These are phyloP conservation scores for Suillus luteus DNA, from an alignment of 768 basidiomycete species.

Conservation along the genomic window DNA sequence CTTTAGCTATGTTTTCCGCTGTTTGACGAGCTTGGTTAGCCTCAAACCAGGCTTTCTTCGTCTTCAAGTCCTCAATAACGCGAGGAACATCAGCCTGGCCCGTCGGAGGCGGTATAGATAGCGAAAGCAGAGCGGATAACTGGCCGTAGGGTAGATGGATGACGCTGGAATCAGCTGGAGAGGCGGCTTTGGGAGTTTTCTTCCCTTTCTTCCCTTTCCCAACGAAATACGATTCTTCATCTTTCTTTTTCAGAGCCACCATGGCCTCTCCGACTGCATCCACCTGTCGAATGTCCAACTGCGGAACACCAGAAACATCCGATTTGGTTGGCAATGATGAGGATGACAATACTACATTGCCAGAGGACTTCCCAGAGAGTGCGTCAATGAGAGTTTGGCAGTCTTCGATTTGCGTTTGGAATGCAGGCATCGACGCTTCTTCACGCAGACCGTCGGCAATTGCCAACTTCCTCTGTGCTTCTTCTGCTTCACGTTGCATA, in stretches of 20 bases:
- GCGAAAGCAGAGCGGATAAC: conserved; percentile 79
- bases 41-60: conserved; percentile 93
- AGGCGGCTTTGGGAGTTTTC: conserved; percentile 49
- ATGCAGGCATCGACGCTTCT: conserved; percentile 89
- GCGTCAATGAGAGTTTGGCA: conserved; percentile 90
- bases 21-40: conserved; percentile 87
- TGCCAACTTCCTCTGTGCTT: conserved; percentile 78
- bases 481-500: conserved; percentile 74
- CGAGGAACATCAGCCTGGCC: conserved; percentile 76
- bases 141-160: conserved; percentile 81
- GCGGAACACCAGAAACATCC: conserved; percentile 65
- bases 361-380: conserved; percentile 68
- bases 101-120: conserved; percentile 90
- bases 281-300: conserved; percentile 84
- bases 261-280: conserved; percentile 67
- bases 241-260: conserved; percentile 89
- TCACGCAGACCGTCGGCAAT: conserved; percentile 80
- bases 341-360: conserved; percentile 46
- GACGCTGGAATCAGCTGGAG: conserved; percentile 36
- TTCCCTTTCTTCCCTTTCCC: conserved; percentile 70
- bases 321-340: conserved; percentile 40
- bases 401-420: conserved; percentile 92
- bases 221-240: conserved; percentile 79
- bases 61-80: conserved; percentile 86
- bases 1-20: conserved; percentile 77